Conservation (phyloP, 148 eudicot species). For the Vaccinium macrocarpon region DNA sequence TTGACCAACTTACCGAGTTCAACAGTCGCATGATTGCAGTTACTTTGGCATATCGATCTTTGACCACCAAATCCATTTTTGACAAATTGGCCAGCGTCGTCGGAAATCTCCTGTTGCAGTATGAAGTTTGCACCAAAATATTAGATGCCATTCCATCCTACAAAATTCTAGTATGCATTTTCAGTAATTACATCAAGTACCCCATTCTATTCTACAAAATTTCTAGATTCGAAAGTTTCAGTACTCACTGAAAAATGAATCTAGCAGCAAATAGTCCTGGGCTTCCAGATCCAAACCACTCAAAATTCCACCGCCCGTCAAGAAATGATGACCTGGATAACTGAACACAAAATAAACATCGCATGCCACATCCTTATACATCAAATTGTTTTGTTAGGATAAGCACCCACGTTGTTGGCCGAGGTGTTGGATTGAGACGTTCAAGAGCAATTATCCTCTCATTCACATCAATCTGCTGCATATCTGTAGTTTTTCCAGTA, state of each 20-base stretch:
- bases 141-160: slow-evolving; percentile 18
- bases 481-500: slow-evolving; percentile 65
- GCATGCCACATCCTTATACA: slow-evolving; percentile 16
- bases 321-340: slow-evolving; percentile 89
- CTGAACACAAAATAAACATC: slow-evolving; percentile 42
- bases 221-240: slow-evolving; percentile 10
- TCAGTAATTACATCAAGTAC: background rate
- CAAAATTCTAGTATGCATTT: background rate
- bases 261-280: slow-evolving; percentile 60
- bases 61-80: slow-evolving; percentile 60
- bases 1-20: slow-evolving; percentile 55
- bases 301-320: slow-evolving; percentile 88
- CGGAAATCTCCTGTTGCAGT: slow-evolving; percentile 67
- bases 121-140: slow-evolving; percentile 21
- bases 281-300: slow-evolving; percentile 82
- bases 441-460: slow-evolving; percentile 87
- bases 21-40: slow-evolving; percentile 57
- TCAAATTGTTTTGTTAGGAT: slow-evolving; percentile 15
- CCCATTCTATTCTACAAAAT: background rate
- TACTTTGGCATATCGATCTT: slow-evolving; percentile 69
- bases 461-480: slow-evolving; percentile 81
- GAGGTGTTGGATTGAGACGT: slow-evolving; percentile 88
- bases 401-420: slow-evolving; percentile 95
- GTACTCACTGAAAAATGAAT: slow-evolving; percentile 58
- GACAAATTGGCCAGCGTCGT: slow-evolving; percentile 61